Conservation (phyloP, 2,329 filamentous ascomycete species). For the Fusarium chaquense region DNA sequence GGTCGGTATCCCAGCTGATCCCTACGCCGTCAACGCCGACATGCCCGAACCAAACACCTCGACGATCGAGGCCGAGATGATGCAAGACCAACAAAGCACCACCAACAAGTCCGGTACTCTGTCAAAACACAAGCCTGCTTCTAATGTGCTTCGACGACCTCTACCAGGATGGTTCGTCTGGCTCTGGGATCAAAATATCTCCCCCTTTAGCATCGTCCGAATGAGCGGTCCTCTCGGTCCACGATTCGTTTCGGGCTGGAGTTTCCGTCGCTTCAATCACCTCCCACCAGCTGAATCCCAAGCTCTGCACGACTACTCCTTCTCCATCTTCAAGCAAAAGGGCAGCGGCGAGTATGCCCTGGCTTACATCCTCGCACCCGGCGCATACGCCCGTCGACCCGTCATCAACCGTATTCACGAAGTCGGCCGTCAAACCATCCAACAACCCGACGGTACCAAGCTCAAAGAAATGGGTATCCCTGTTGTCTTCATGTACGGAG, state of each 20-base stretch:
- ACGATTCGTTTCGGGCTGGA: constrained; percentile 94
- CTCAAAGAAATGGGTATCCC: constrained; percentile 76
- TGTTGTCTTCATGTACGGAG: constrained; percentile 94
- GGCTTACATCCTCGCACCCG: constrained; percentile 91
- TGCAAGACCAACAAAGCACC: constrained; percentile 74
- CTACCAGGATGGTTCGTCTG: constrained; percentile 89
- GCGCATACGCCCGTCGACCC: constrained; percentile 89
- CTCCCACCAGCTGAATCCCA: constrained; percentile 83
- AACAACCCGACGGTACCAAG: constrained; percentile 44
- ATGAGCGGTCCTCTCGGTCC: constrained; percentile 91
- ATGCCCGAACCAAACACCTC: constrained; percentile 83
- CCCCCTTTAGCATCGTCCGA: constrained; percentile 90
- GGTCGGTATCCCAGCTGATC: constrained; percentile 94
- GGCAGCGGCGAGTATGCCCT: constrained; percentile 95
- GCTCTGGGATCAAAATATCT: constrained; percentile 97
- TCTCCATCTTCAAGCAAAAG: constrained; percentile 90
- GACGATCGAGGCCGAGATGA: constrained; percentile 81
- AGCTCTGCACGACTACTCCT: constrained; percentile 91
- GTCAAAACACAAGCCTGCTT: constrained; percentile 51
- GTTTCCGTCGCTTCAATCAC: constrained; percentile 89
- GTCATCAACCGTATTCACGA: constrained; percentile 88
- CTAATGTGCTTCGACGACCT: constrained; percentile 61
- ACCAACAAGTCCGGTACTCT: constrained; percentile 55
- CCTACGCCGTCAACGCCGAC: constrained; percentile 83
- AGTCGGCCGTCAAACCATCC: constrained; percentile 79